phyloP scores from a whole-genome alignment of 768 basidiomycete species.

The Epithele typhae region DNA sequence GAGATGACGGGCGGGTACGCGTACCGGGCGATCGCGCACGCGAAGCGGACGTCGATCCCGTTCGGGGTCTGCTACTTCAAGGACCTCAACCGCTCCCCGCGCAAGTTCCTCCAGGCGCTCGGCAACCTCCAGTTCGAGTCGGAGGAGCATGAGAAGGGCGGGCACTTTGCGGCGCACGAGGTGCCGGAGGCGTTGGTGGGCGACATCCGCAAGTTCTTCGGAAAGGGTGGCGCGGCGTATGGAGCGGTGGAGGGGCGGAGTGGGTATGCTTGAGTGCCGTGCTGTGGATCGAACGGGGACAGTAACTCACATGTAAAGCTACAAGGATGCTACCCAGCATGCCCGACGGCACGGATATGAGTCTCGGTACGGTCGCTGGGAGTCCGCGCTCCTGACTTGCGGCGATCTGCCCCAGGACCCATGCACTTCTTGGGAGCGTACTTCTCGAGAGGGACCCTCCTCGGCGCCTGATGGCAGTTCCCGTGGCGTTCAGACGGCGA shows the following conservation, averaged over 20 bases:
- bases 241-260: slow-evolving; percentile 14
- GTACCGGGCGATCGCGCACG: background rate
- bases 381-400: no score
- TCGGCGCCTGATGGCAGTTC: no score
- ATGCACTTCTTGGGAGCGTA: no score
- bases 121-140: slow-evolving; percentile 24
- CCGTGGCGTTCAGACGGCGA: no score
- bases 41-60: slow-evolving; percentile 17
- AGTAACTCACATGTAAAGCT: no score
- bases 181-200: slow-evolving; percentile 21
- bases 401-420: no score
- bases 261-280: slow-evolving; percentile 11
- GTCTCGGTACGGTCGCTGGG: no score
- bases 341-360: no score
- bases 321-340: no score
- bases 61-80: slow-evolving; percentile 27
- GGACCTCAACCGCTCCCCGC: slow-evolving; percentile 12
- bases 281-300: no score
- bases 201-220: slow-evolving; percentile 27
- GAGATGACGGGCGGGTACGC: slow-evolving; percentile 27
- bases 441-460: no score
- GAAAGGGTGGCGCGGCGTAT: slow-evolving; percentile 23
- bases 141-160: slow-evolving; percentile 20
- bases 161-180: slow-evolving; percentile 29
- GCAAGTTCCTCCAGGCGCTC: background rate